phyloP scores from a whole-genome alignment of 1,284 basidiomycete species.

The Neonothopanus nambi region DNA sequence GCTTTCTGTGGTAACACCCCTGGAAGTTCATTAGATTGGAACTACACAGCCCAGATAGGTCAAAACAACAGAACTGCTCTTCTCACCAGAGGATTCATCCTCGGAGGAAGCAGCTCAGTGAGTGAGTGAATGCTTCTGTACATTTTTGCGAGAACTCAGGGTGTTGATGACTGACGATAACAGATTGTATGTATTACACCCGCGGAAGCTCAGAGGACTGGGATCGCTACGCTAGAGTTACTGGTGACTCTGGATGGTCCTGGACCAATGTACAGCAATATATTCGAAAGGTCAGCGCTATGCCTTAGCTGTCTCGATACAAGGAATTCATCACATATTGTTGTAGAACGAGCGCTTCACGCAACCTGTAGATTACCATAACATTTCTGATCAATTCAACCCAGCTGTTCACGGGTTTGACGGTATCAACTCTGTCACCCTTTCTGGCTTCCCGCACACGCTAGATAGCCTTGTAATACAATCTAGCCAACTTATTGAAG shows the following conservation, averaged over 20 bases:
- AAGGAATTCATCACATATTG: not conserved
- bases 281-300: not conserved
- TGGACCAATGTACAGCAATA: conserved; percentile 4
- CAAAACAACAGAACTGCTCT: conserved; percentile 28
- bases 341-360: conserved; percentile 27
- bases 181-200: conserved; percentile 26
- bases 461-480: conserved; percentile 6
- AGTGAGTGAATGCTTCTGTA: conserved; percentile 37
- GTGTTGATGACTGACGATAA: too few species aligned
- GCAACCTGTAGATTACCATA: conserved; percentile 17
- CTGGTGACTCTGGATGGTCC: conserved; percentile 22
- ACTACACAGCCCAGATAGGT: conserved; percentile 35
- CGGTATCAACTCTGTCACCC: conserved; percentile 26
- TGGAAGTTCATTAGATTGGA: conserved; percentile 31
- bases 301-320: not conserved
- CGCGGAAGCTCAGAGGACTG: conserved; percentile 27
- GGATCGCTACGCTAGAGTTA: conserved; percentile 24
- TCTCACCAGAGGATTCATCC: conserved; percentile 33
- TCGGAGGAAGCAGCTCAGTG: conserved; percentile 39
- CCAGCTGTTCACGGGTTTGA: conserved; percentile 25
- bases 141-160: too few species aligned
- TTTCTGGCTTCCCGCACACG: conserved; percentile 7
- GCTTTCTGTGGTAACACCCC: conserved; percentile 17
- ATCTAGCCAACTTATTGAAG: conserved; percentile 3
- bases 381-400: conserved; percentile 27